Evolutionary conservation across 257 asterid genomes (phyloP).

Genomic region (Capsicum baccatum): DNA sequence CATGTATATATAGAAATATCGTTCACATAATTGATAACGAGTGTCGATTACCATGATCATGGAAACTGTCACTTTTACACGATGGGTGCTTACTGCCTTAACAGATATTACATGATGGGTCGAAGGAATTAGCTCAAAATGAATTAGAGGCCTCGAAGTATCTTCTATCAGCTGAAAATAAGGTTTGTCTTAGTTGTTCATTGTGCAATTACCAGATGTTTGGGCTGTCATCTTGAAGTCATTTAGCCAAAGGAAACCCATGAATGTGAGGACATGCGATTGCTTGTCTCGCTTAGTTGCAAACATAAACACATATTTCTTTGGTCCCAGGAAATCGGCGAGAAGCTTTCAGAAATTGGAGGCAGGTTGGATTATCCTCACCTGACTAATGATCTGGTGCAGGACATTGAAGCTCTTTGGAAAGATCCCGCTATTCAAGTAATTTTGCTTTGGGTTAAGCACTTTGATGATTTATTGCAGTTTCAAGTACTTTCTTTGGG

Average conservation of each 20-base stretch:
- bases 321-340: constrained; percentile 75
- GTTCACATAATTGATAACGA: background rate
- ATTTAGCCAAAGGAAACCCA: background rate
- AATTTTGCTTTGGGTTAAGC: constrained; percentile 28
- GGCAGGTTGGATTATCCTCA: constrained; percentile 77
- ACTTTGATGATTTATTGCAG: constrained; percentile 17
- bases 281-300: constrained; percentile 5
- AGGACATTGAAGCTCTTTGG: constrained; percentile 85
- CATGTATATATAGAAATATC: constrained; percentile 25
- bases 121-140: constrained; percentile 80
- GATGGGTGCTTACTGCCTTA: constrained; percentile 20
- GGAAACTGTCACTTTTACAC: constrained; percentile 25
- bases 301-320: background rate
- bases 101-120: constrained; percentile 89
- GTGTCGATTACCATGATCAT: background rate
- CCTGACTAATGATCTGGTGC: constrained; percentile 74
- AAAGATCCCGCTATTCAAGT: constrained; percentile 93
- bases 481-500: background rate
- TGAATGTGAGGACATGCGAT: constrained; percentile 7
- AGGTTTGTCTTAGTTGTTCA: constrained; percentile 57
- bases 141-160: constrained; percentile 68
- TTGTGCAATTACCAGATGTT: constrained; percentile 18
- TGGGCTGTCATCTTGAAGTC: constrained; percentile 14
- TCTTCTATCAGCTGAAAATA: constrained; percentile 66
- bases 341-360: constrained; percentile 86